Base-by-base conservation (phyloP, 805 yeast genomes). In the Candida succiphila region DNA sequence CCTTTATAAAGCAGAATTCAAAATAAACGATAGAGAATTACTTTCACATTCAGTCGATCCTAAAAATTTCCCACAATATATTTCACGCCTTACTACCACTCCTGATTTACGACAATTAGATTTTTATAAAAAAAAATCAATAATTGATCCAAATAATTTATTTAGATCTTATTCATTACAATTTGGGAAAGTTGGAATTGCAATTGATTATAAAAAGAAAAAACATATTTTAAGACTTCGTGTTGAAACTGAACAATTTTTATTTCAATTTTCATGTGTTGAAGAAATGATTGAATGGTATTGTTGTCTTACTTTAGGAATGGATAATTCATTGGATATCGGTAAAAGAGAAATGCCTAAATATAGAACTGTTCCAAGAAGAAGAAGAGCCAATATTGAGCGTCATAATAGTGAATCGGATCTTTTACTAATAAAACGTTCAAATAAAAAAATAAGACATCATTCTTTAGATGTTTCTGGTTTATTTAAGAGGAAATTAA, bases 221-320 rank as follows among this genome's bases (percentile, higher is more conserved):
- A 65, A 72, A 14, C 70, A 75, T 48, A 84, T 79, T 4, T 54
- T 87, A 26, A 61, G 98, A 32, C 44, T 89, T 14, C 69, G 98
- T 16, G 69, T 80, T 25, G 97, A 89, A 56, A 71, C 79, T 26
- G 87, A 84, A 53, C 97, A 89, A 54, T 68, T 85, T 40, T 52
- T 89, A 27, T 43, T 89, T 2, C 75, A 73, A 36, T 84, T 84
- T 46, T 53, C 70, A 2, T 63, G 67, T 27, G 67, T 78, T 4
- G 75, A 73, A 45, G 78, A 75, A 25, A 67, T 86, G 66, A 72
- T 89, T 33, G 72, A 72, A 27, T 89, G 96, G 96, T 70, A 84
- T 37, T 67, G 72, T 46, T 77, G 75, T 29, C 38, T 92, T 14
- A 72, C 74, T 35, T 69, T 77, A 9, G 96, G 92, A 1, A 78